These are phyloP conservation scores for Gracilariopsis chorda DNA, from an alignment of 23 red algal genomes.

Conservation along the genomic window DNA sequence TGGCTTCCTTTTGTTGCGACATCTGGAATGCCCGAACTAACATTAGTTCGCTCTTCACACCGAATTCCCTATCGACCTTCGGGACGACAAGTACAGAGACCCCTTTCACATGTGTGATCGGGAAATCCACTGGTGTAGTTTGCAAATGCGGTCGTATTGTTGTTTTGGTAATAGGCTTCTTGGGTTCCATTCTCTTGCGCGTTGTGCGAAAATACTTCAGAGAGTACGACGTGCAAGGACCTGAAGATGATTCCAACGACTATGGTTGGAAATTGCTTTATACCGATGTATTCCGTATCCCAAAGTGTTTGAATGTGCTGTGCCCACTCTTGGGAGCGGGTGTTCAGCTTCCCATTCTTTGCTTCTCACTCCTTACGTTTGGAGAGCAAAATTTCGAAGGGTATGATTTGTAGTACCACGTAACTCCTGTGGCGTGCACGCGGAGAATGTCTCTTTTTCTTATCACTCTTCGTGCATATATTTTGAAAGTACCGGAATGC, in stretches of 20 bases:
- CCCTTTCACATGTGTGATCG: constrained; percentile 11
- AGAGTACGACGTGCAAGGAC: constrained; percentile 11
- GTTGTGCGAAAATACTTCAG: constrained; percentile 30
- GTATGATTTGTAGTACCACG: neutral
- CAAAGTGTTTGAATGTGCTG: neutral
- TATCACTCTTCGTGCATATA: constrained; percentile 22
- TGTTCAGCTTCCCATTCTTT: constrained; percentile 23
- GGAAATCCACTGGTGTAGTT: constrained; percentile 84
- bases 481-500: constrained; percentile 8
- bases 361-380: neutral
- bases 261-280: constrained; percentile 35
- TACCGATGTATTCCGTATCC: constrained; percentile 41
- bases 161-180: constrained; percentile 1
- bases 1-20: neutral
- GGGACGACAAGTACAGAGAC: constrained; percentile 23
- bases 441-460: neutral
- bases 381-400: constrained; percentile 1
- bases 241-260: constrained; percentile 24
- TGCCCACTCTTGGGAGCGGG: constrained; percentile 33
- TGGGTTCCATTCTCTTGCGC: constrained; percentile 21
- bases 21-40: neutral
- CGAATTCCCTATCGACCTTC: constrained; percentile 7
- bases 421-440: neutral
- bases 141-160: constrained; percentile 57
- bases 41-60: neutral